A percentile compares a stretch with the other conserved stretches of the same genome.
Conservation (phyloP, 2,329 filamentous ascomycete genomes). For the Calonectria multiphialidica region DNA sequence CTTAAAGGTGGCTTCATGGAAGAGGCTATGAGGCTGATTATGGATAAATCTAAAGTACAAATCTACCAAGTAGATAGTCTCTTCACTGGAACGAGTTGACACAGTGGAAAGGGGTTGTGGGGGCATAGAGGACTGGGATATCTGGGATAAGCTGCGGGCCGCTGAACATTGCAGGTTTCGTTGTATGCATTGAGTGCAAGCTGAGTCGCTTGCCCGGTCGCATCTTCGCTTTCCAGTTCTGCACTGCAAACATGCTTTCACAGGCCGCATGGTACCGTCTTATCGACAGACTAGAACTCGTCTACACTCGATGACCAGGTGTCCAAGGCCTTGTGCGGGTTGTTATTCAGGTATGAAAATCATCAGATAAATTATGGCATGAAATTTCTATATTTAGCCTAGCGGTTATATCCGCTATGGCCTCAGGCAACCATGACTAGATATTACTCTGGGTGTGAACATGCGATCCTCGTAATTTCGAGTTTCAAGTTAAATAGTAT, state of each 20-base stretch:
- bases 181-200: conserved; percentile 31
- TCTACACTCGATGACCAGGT: no score
- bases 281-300: no score
- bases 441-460: no score
- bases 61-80: conserved; percentile 27
- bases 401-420: neutral
- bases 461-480: no score
- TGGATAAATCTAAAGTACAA: conserved; percentile 39
- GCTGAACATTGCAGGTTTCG: conserved; percentile 31
- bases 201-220: neutral
- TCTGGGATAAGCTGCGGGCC: neutral
- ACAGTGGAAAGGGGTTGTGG: neutral
- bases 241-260: conserved; percentile 34
- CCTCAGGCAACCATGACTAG: neutral
- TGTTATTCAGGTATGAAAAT: no score
- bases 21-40: conserved; percentile 39
- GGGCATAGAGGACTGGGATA: neutral
- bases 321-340: no score
- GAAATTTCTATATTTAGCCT: neutral
- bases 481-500: no score
- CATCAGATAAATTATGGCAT: neutral
- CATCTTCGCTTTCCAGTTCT: conserved; percentile 36
- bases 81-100: neutral
- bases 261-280: conserved; percentile 31
- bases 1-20: conserved; percentile 35